Evolutionary conservation across 2,329 filamentous ascomycete species (phyloP).

Genomic region (Pyrenochaeta sp.): DNA sequence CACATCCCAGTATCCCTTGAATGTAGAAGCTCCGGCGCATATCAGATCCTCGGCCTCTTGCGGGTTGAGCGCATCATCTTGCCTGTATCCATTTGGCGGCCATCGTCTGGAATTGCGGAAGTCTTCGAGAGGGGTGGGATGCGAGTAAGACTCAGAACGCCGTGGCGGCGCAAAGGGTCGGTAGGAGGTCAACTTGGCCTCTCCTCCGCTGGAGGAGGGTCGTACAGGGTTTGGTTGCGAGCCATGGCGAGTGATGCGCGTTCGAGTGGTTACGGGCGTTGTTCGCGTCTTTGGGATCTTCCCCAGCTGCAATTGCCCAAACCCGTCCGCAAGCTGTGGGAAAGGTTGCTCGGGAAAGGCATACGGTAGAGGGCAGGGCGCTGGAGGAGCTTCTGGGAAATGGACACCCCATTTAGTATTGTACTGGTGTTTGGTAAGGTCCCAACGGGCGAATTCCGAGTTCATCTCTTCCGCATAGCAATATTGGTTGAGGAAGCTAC

Average conservation of each 20-base stretch:
- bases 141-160: conserved; percentile 47
- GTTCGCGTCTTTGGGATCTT: conserved; percentile 42
- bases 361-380: conserved; percentile 32
- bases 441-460: conserved; percentile 46
- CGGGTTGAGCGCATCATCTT: conserved; percentile 41
- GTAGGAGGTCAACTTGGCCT: conserved; percentile 35
- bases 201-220: conserved; percentile 45
- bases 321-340: conserved; percentile 30
- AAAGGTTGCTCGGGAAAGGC: conserved; percentile 38
- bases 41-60: conserved; percentile 50
- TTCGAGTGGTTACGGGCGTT: conserved; percentile 45
- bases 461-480: conserved; percentile 51
- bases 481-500: conserved; percentile 30
- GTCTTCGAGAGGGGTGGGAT: conserved; percentile 49
- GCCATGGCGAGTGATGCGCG: conserved; percentile 48
- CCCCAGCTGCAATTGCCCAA: conserved; percentile 38
- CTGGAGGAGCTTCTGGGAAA: conserved; percentile 33
- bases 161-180: conserved; percentile 34
- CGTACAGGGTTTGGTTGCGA: conserved; percentile 42
- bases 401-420: conserved; percentile 37
- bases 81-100: conserved; percentile 51
- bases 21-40: conserved; percentile 49
- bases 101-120: conserved; percentile 47
- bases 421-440: conserved; percentile 41
- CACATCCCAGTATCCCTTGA: conserved; percentile 51